These are phyloP conservation scores for Elaeagnus macrophylla DNA, from an alignment of 306 rosid genomes.

Conservation along the genomic window DNA sequence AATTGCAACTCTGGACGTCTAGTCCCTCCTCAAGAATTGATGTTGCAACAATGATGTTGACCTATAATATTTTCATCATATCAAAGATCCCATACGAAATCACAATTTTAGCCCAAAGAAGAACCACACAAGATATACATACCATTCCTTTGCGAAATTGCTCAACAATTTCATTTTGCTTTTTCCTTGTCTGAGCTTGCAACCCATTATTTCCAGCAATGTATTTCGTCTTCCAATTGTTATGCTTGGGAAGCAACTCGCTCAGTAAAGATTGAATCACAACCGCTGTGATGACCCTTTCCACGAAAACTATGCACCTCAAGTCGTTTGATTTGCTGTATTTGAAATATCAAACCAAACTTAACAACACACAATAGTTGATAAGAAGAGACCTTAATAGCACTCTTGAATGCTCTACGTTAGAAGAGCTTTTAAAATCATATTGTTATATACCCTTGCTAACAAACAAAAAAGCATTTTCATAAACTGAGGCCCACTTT, in stretches of 20 bases:
- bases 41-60: conserved; percentile 82
- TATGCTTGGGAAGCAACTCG: conserved; percentile 49
- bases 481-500: no score
- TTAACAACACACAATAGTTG: no score
- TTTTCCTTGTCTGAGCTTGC: conserved; percentile 49
- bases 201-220: conserved; percentile 51
- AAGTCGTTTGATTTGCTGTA: conserved; percentile 46
- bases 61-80: conserved; percentile 33
- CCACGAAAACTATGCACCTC: conserved; percentile 79
- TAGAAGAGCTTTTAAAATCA: no score
- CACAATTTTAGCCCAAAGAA: conserved; percentile 1
- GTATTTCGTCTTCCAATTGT: conserved; percentile 62
- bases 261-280: conserved; percentile 46
- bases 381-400: no score
- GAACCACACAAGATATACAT: conserved; percentile 13
- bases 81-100: conserved; percentile 12
- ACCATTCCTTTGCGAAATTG: conserved; percentile 77
- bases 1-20: conserved; percentile 81
- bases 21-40: conserved; percentile 95
- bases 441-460: no score
- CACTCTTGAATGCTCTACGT: no score
- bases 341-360: neutral
- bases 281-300: conserved; percentile 68
- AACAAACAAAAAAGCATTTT: no score
- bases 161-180: conserved; percentile 66